Conservation (phyloP, 345 rosid species). For the Citrus medica region DNA sequence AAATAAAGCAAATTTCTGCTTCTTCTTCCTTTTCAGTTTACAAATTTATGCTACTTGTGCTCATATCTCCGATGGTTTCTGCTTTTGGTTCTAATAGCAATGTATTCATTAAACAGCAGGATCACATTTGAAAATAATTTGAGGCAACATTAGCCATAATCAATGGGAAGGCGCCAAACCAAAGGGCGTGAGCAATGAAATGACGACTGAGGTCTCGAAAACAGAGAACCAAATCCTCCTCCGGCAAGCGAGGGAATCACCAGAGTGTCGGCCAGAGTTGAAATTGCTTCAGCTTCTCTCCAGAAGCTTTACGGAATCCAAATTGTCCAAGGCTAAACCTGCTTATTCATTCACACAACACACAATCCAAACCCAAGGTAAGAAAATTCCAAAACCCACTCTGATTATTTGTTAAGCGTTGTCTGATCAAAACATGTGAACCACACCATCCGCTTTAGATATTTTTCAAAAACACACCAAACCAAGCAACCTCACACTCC, state of each 20-base stretch:
- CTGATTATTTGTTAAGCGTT: not conserved
- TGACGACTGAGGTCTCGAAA: slow-evolving; percentile 30
- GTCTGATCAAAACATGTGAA: slow-evolving; percentile 3
- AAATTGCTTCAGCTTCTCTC: slow-evolving; percentile 45
- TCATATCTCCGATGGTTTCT: slow-evolving; percentile 35
- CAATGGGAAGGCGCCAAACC: slow-evolving; percentile 67
- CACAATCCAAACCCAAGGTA: not conserved
- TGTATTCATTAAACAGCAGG: slow-evolving; percentile 1
- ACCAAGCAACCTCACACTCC: not conserved
- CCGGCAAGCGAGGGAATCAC: slow-evolving; percentile 38
- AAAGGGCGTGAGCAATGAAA: slow-evolving; percentile 22
- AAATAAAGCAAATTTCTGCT: not conserved
- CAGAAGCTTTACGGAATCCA: slow-evolving; percentile 38
- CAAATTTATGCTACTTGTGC: not conserved
- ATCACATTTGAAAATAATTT: slow-evolving; percentile 12
- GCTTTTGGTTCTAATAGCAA: not conserved
- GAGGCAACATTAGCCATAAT: slow-evolving; percentile 60
- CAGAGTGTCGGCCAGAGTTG: slow-evolving; percentile 75
- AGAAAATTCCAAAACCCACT: slow-evolving; percentile 11
- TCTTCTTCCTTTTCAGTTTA: slow-evolving; percentile 2
- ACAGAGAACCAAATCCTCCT: slow-evolving; percentile 33
- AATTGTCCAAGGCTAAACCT: slow-evolving; percentile 20
- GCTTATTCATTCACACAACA: slow-evolving; percentile 8
- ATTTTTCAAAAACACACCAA: slow-evolving; percentile 8
- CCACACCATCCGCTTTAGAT: not conserved